A percentile compares a stretch with the other conserved stretches of the same genome.
Evolutionary conservation across 257 asterid species (phyloP).

Genomic region (Solanum ahanhuiri): DNA sequence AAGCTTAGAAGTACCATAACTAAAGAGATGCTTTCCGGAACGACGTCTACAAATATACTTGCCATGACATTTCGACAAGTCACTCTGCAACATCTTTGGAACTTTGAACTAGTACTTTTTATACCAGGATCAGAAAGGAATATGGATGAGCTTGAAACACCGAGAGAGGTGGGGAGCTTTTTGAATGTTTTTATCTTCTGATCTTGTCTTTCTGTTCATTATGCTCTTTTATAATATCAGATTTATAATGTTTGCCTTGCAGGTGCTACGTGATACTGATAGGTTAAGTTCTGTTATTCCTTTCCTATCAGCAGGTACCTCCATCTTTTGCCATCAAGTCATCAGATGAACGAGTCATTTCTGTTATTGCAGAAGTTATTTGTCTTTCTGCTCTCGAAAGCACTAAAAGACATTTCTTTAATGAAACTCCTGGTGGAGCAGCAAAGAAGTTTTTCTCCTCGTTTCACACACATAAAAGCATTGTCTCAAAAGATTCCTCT

Average conservation of each 20-base stretch:
- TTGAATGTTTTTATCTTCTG: neutral
- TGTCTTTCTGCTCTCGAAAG: conserved; percentile 60
- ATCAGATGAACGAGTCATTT: conserved; percentile 39
- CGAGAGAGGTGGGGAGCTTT: conserved; percentile 56
- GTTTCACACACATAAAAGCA: conserved; percentile 34
- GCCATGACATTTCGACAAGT: conserved; percentile 92
- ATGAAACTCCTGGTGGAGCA: conserved; percentile 13
- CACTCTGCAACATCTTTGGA: conserved; percentile 59
- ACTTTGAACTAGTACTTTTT: conserved; percentile 53
- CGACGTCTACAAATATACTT: conserved; percentile 52
- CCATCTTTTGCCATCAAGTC: conserved; percentile 50
- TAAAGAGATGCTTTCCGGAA: conserved; percentile 38
- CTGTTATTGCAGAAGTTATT: conserved; percentile 71
- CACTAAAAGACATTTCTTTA: conserved; percentile 27
- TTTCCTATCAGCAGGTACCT: conserved; percentile 93
- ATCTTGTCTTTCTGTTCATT: neutral
- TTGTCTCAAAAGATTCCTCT: conserved; percentile 57
- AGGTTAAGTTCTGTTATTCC: conserved; percentile 68
- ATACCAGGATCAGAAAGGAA: conserved; percentile 58
- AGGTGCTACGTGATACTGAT: conserved; percentile 61
- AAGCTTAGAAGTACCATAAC: conserved; percentile 42
- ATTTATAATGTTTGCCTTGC: conserved; percentile 60
- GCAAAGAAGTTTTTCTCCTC: conserved; percentile 29
- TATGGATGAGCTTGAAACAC: conserved; percentile 59
- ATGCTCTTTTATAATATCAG: conserved; percentile 25